phyloP scores from a whole-genome alignment of 1,139 yeast species.

The Tardiomyces blankii region DNA sequence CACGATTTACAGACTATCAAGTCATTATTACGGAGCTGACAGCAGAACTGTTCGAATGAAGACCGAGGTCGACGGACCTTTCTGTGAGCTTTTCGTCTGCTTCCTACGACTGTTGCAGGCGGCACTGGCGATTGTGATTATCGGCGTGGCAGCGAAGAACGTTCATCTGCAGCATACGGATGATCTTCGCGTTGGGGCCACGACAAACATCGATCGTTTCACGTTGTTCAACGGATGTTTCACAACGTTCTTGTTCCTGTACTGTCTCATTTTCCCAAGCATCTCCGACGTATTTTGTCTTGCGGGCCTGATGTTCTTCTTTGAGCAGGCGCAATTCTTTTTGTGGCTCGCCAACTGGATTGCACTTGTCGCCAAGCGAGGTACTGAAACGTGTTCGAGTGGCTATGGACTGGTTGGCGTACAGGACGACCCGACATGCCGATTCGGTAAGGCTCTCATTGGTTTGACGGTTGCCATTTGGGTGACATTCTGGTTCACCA shows the following conservation, averaged over 20 bases:
- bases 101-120: neutral
- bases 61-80: neutral
- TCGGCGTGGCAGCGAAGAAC: neutral
- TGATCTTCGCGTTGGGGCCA: neutral
- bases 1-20: too few relatives aligned
- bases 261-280: neutral
- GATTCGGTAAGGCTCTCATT: neutral
- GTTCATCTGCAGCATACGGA: neutral
- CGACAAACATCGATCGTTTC: neutral
- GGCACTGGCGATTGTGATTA: neutral
- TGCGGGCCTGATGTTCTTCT: neutral
- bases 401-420: neutral
- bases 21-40: too few relatives aligned
- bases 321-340: neutral
- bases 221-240: neutral
- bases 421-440: neutral
- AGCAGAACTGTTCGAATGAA: too few relatives aligned
- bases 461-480: neutral
- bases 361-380: neutral
- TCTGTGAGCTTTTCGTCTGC: neutral
- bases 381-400: neutral
- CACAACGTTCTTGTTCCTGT: neutral
- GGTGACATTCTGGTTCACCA: neutral
- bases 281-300: neutral
- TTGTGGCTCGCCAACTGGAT: neutral